Evolutionary conservation across 2,329 filamentous ascomycete genomes (phyloP).

Genomic region (Trichoderma arundinaceum): DNA sequence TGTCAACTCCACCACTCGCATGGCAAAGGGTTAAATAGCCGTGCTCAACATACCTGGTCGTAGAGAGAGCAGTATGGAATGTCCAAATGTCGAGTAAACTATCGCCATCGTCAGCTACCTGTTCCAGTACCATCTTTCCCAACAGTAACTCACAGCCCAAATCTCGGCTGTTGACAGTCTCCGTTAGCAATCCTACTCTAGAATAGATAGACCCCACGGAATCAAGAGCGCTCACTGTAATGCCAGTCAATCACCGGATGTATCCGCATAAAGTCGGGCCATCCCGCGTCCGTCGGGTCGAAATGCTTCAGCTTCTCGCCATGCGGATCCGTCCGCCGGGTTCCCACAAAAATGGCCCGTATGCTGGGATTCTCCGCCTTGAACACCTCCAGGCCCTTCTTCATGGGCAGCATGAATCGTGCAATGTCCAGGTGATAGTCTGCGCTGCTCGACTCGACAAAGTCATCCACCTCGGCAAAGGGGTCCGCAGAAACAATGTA

Average conservation of each 20-base stretch:
- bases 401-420: constrained; percentile 80
- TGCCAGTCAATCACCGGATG: constrained; percentile 98
- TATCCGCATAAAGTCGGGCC: constrained; percentile 90
- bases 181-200: neutral
- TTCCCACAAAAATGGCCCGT: constrained; percentile 65
- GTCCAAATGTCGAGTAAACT: constrained; percentile 80
- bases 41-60: constrained; percentile 57
- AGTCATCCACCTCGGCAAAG: constrained; percentile 84
- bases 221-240: constrained; percentile 55
- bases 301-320: constrained; percentile 80
- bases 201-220: neutral
- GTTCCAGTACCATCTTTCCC: neutral
- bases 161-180: constrained; percentile 64
- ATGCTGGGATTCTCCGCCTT: constrained; percentile 68
- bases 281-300: constrained; percentile 84
- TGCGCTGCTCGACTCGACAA: constrained; percentile 70
- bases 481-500: constrained; percentile 88
- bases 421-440: constrained; percentile 77
- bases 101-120: neutral
- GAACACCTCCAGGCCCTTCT: constrained; percentile 78
- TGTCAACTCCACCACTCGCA: neutral
- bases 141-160: constrained; percentile 73
- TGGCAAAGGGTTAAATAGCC: neutral
- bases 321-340: constrained; percentile 89
- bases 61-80: constrained; percentile 89